These are phyloP conservation scores for Pseudogymnoascus verrucosus DNA, from an alignment of 2,329 filamentous ascomycete genomes.

Conservation along the genomic window DNA sequence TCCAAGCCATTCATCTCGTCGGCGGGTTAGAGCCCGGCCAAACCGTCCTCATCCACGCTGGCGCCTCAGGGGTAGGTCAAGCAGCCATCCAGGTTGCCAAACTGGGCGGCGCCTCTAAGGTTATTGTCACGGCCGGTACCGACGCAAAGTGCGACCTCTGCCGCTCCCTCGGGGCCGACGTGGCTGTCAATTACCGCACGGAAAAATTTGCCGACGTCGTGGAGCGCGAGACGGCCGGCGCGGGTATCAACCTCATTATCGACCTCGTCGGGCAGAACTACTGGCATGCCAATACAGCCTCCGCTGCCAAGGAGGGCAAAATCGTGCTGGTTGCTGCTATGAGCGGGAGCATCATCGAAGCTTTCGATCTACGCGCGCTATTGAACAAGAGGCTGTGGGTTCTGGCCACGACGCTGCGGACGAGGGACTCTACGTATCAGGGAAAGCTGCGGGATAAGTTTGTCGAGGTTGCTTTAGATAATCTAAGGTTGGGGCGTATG, in stretches of 20 bases:
- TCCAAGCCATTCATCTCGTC: conserved; percentile 79
- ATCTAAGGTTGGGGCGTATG: conserved; percentile 65
- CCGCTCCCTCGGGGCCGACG: conserved; percentile 10
- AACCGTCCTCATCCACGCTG: conserved; percentile 83
- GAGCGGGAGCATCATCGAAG: conserved; percentile 59
- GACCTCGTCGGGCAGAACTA: conserved; percentile 78
- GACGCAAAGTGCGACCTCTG: conserved; percentile 71
- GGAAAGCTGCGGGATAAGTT: conserved; percentile 64
- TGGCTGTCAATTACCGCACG: conserved; percentile 16
- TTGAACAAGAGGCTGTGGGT: conserved; percentile 69
- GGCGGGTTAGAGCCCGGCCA: conserved; percentile 64
- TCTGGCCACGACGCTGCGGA: conserved; percentile 77
- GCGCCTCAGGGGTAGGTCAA: conserved; percentile 78
- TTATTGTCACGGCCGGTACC: conserved; percentile 75
- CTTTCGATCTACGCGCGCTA: conserved; percentile 63
- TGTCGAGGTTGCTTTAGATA: conserved; percentile 61
- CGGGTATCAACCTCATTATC: conserved; percentile 77
- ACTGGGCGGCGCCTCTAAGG: conserved; percentile 56
- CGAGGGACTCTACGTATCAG: conserved; percentile 74
- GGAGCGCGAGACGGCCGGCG: conserved; percentile 59
- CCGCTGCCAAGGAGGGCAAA: conserved; percentile 63
- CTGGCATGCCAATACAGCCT: conserved; percentile 72
- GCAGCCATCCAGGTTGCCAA: conserved; percentile 75
- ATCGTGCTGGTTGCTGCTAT: conserved; percentile 71
- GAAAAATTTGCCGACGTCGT: conserved; percentile 31